Percentiles rank a stretch among this genome's conserved stretches.
Evolutionary conservation across 2,329 filamentous ascomycete species (phyloP).

Genomic region (Colletotrichum liaoningense): DNA sequence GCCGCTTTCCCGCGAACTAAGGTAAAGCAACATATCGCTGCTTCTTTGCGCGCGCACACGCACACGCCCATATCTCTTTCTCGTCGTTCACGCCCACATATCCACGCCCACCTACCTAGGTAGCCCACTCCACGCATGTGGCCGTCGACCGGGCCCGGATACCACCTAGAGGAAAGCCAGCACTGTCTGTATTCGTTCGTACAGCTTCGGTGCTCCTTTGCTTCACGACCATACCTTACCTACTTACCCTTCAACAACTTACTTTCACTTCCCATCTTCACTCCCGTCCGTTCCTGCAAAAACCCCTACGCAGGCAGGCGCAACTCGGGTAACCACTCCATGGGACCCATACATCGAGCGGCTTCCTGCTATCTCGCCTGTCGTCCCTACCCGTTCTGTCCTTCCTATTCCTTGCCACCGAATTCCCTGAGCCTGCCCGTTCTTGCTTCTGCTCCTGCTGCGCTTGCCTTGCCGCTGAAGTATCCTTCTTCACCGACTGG

Average conservation of each 20-base stretch:
- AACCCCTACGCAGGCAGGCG: conserved; percentile 20
- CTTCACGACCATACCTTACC: neutral
- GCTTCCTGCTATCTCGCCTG: conserved; percentile 22
- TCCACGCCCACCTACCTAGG: neutral
- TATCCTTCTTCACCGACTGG: conserved; percentile 28
- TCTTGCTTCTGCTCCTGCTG: neutral
- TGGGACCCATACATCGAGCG: conserved; percentile 28
- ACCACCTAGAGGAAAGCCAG: neutral
- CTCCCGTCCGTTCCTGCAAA: neutral
- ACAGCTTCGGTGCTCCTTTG: neutral
- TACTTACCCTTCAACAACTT: neutral
- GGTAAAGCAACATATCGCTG: neutral
- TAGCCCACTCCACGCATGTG: neutral
- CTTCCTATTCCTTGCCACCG: conserved; percentile 20
- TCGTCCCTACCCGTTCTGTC: conserved; percentile 5
- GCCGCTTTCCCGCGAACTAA: conserved; percentile 18
- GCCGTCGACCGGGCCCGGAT: neutral
- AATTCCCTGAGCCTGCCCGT: neutral
- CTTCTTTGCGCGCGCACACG: conserved; percentile 6
- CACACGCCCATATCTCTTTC: conserved; percentile 4
- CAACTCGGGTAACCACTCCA: conserved; percentile 18
- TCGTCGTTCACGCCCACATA: neutral
- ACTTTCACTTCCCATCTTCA: neutral
- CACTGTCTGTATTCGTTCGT: neutral
- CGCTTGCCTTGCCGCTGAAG: neutral